phyloP scores from a whole-genome alignment of 352 stramenopile genomes.

The Aphanomyces stellatus region DNA sequence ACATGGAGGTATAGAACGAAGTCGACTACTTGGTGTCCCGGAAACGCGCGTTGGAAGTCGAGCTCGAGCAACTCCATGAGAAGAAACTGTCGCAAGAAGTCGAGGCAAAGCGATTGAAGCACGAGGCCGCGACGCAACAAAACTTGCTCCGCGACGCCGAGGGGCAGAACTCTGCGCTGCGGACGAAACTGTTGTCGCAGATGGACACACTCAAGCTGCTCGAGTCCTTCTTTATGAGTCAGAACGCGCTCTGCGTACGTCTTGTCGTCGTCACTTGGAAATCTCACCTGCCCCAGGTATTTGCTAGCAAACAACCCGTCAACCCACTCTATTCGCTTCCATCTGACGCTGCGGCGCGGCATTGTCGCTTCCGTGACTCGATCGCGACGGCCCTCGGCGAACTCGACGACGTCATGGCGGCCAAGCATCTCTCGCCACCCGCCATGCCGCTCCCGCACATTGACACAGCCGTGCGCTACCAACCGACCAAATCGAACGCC shows the following conservation, averaged over 20 bases:
- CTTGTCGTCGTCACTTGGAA: neutral
- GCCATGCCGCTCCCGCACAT: neutral
- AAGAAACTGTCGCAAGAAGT: neutral
- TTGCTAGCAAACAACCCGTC: neutral
- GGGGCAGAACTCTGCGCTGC: neutral
- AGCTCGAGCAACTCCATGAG: neutral
- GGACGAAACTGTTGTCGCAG: neutral
- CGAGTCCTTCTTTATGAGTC: conserved; percentile 11
- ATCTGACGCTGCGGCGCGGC: neutral
- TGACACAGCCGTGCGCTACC: neutral
- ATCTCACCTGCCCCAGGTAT: neutral
- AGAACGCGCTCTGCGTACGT: neutral
- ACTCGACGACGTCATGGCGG: neutral
- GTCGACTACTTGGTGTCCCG: conserved; percentile 1
- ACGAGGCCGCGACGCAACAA: neutral
- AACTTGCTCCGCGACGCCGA: neutral
- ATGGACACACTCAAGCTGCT: conserved; percentile 10
- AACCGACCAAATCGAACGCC: neutral
- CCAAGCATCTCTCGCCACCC: conserved; percentile 1
- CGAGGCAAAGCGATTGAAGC: neutral
- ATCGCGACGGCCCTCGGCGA: neutral
- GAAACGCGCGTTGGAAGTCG: neutral
- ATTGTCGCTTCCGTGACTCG: neutral
- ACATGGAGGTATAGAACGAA: neutral
- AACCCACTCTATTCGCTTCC: neutral